Evolutionary conservation across 345 rosid species (phyloP), one percentile per base, ranked within the genome.

Genomic region (Excoecaria agallocha): DNA sequence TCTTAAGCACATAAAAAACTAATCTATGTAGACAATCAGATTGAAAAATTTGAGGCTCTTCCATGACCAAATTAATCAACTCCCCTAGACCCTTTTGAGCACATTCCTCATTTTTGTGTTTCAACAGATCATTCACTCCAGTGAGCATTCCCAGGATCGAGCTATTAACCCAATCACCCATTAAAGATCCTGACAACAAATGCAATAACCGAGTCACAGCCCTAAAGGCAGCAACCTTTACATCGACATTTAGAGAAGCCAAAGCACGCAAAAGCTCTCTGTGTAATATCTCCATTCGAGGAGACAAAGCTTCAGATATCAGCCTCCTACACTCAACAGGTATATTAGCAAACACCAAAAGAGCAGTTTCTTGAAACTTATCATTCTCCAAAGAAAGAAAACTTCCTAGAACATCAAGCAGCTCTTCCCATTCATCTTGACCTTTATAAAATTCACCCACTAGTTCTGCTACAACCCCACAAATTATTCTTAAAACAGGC

Each of bases 21-120:
- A 61, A 30, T 61, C 49, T 13, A 61, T 72, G 51, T 48, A 61
- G 6, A 24, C 20, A 61, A 57, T 57, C 61, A 48, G 68, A 56
- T 10, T 35, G 61, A 5, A 72, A 30, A 45, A 72, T 16, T 30
- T 72, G 57, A 9, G 75, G 62, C 68, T 72, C 68, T 61, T 72
- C 48, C 16, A 2, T 48, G 9, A 65, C 54, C 39, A 65, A 74
- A 3, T 5, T 45, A 12, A 41, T 22, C 20, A 74, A 54, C 19
- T 51, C 52, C 8, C 12, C 12, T 3, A 63, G 12, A 51, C 67
- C 60, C 50, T 73, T 19, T 49, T 63, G 60, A n/a, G 61, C 60
- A 65, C 38, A 25, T 1, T 46, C 52, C 37, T 74, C 43, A 39
- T 48, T 12, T 0, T 17, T 20, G 5, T 61, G 17, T 12, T 20